A percentile compares a stretch with the other conserved stretches of the same genome.
phyloP scores from a whole-genome alignment of 148 eudicot species.

The Cornus controversa region DNA sequence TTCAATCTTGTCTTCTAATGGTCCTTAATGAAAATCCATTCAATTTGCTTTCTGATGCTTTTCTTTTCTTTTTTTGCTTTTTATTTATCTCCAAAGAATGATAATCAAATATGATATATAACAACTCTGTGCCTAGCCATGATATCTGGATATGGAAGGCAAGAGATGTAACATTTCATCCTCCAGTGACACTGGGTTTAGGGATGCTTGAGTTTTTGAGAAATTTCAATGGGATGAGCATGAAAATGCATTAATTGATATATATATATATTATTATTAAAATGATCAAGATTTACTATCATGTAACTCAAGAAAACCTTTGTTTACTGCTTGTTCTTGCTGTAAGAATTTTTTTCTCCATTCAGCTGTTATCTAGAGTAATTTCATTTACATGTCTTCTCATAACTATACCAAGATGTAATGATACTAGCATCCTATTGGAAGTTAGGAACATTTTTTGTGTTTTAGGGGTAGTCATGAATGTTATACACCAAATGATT shows the following conservation, averaged over 20 bases:
- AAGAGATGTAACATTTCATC: no score
- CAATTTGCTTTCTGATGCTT: background rate
- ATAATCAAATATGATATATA: no score
- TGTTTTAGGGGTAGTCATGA: background rate
- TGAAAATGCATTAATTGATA: background rate
- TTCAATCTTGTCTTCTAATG: background rate
- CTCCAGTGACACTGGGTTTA: no score
- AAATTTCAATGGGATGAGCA: background rate
- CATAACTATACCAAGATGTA: no score
- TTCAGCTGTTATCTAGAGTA: background rate
- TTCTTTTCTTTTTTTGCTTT: background rate
- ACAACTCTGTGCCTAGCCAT: no score
- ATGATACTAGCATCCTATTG: background rate
- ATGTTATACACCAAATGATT: background rate
- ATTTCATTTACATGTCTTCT: background rate
- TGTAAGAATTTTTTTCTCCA: background rate
- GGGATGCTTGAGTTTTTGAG: background rate
- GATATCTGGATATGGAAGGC: no score
- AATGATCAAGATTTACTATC: background rate
- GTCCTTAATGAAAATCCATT: background rate
- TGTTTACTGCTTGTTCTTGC: background rate
- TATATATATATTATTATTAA: no score
- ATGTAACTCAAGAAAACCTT: background rate
- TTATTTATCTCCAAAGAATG: no score
- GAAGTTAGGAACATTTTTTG: no score